Evolutionary conservation across 371 early-diverging fungal genomes (phyloP), one percentile per base, ranked within the genome.

Genomic region (Lichtheimia corymbifera): DNA sequence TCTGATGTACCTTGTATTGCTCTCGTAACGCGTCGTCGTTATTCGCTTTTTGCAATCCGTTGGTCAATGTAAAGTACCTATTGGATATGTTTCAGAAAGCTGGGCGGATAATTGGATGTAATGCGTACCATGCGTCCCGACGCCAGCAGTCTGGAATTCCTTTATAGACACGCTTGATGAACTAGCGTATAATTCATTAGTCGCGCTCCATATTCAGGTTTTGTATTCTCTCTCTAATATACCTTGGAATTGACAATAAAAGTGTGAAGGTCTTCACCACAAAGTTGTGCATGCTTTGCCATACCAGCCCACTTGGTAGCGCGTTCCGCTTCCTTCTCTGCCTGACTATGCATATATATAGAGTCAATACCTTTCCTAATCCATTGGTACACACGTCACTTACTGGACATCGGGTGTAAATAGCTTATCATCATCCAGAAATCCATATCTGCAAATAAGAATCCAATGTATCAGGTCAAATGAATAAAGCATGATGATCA

Each of bases 71-170:
- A 58, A 63, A 70, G 28, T 73, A 72, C 82, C 81, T 80, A 52
- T 25, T 18, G 40, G 50, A 11, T 35, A 5, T 35, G 35, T 35
- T 35, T 35, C 35, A 35, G 11, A 35, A 11, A 6, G 11, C 35
- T 6, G 35, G 35, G 11, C 11, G 9, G 11, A 35, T 35, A 6
- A 35, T 35, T 35, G 35, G 35, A 35, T 35, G 35, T 35, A 35
- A 22, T 22, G 22, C 44, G 64, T 63, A 84, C 85, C 88, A 88
- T 59, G 81, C 85, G 28, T 84, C 82, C 41, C 83, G 67, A 56
- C 86, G 69, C 88, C 88, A 88, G 43, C 83, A 76, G 61, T 88
- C 85, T 15, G 88, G 88, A 47, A 88, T 82, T 14, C 88, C 86
- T 68, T 88, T 88, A 69, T 74, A 82, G 1, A 88, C 73, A 40